Percentiles rank a stretch among this genome's conserved stretches.
phyloP scores from a whole-genome alignment of 306 rosid genomes.

The Cucurbita pepo region DNA sequence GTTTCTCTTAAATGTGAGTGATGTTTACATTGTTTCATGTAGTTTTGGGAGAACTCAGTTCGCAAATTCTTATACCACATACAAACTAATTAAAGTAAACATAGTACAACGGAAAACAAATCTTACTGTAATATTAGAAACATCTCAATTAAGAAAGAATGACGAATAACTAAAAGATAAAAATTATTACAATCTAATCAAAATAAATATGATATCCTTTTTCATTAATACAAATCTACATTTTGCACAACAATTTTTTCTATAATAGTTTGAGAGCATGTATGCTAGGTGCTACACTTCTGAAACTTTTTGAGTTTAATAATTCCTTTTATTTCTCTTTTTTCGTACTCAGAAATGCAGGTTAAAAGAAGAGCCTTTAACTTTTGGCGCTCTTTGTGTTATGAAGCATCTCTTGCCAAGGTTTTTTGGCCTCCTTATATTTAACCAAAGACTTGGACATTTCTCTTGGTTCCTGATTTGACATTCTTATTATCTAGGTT shows the following conservation, averaged over 20 bases:
- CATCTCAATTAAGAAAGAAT: background rate
- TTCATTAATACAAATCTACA: background rate
- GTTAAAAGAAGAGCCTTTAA: conserved; percentile 71
- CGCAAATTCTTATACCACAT: background rate
- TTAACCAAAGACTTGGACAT: background rate
- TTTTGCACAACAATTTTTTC: background rate
- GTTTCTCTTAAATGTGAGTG: conserved; percentile 76
- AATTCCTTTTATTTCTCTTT: background rate
- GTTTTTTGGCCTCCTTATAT: conserved; percentile 21
- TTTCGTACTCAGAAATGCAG: conserved; percentile 58
- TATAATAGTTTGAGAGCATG: background rate
- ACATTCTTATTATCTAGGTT: conserved; percentile 35
- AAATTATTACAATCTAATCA: background rate
- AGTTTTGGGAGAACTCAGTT: background rate
- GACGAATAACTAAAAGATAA: background rate
- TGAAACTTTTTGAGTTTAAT: background rate
- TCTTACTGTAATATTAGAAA: background rate
- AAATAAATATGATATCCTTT: background rate
- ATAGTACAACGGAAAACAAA: background rate
- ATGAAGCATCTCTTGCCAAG: conserved; percentile 92
- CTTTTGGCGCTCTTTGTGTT: conserved; percentile 70
- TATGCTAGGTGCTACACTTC: background rate
- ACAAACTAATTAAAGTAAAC: background rate
- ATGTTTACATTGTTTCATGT: background rate
- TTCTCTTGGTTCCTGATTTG: conserved; percentile 15